Conservation (phyloP, 2,329 filamentous ascomycete genomes). For the Fusarium illudens region DNA sequence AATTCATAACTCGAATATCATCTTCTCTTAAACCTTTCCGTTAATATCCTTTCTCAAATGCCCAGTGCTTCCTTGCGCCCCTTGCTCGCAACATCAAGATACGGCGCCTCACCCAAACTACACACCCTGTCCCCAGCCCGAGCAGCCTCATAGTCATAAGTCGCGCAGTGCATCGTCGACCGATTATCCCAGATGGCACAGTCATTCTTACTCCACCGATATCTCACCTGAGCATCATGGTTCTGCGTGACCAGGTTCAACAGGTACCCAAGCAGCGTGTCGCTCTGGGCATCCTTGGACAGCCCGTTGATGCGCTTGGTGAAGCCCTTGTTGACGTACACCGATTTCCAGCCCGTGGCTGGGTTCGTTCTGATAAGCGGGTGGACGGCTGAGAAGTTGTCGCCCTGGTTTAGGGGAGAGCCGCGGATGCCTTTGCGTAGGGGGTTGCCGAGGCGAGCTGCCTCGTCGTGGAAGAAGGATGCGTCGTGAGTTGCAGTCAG, state of each 20-base stretch:
- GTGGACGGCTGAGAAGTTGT: slow-evolving; percentile 58
- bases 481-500: slow-evolving; percentile 59
- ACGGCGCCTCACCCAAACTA: slow-evolving; percentile 55
- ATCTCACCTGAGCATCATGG: slow-evolving; percentile 65
- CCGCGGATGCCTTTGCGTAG: slow-evolving; percentile 57
- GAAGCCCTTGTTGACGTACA: slow-evolving; percentile 61
- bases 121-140: slow-evolving; percentile 54
- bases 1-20: not conserved
- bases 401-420: slow-evolving; percentile 65
- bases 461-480: slow-evolving; percentile 60
- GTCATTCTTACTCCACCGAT: slow-evolving; percentile 62
- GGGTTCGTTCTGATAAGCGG: slow-evolving; percentile 68
- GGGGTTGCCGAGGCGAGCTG: slow-evolving; percentile 56
- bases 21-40: not conserved
- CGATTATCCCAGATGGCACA: slow-evolving; percentile 73
- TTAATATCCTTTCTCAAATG: slow-evolving; percentile 10
- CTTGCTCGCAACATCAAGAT: slow-evolving; percentile 50
- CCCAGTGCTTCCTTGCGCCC: slow-evolving; percentile 50
- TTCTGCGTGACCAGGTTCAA: slow-evolving; percentile 61
- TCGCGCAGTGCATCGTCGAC: slow-evolving; percentile 61
- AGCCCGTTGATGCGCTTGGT: slow-evolving; percentile 64
- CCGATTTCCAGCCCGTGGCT: slow-evolving; percentile 65
- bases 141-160: slow-evolving; percentile 65
- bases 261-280: slow-evolving; percentile 58
- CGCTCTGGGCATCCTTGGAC: slow-evolving; percentile 62